Conservation (phyloP, 805 yeast species). For the Dipodascus geniculatus region DNA sequence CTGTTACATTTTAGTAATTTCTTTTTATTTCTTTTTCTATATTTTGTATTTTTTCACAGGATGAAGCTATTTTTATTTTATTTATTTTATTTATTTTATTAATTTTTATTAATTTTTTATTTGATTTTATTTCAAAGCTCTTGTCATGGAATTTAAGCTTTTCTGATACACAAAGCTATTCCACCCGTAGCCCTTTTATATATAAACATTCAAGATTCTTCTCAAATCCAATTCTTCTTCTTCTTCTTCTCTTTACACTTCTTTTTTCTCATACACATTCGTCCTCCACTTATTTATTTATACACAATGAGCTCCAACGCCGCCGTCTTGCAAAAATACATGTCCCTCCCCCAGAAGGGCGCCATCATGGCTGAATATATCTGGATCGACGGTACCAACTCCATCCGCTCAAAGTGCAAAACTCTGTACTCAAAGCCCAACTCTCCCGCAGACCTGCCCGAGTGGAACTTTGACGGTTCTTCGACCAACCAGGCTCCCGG, state of each 20-base stretch:
- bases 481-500: constrained; percentile 99
- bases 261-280: no score
- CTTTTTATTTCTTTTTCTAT: not conserved
- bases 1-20: not conserved
- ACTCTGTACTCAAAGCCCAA: constrained; percentile 61
- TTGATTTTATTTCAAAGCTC: not conserved
- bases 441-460: constrained; percentile 80
- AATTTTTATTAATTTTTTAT: not conserved
- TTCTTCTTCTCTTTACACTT: no score
- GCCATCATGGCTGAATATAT: constrained; percentile 88
- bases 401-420: constrained; percentile 87
- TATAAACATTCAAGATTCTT: not conserved
- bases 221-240: not conserved
- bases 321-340: constrained; percentile 65
- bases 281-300: not conserved
- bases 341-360: constrained; percentile 77
- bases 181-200: constrained; percentile 4
- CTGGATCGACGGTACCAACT: constrained; percentile 93
- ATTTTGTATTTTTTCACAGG: not conserved
- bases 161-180: constrained; percentile 2
- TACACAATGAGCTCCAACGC: constrained; percentile 39
- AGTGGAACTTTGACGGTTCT: constrained; percentile 99
- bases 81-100: not conserved
- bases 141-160: no score
- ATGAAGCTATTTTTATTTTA: not conserved